Conservation (phyloP, 352 stramenopile genomes). For the Thalassiosira exigua region DNA sequence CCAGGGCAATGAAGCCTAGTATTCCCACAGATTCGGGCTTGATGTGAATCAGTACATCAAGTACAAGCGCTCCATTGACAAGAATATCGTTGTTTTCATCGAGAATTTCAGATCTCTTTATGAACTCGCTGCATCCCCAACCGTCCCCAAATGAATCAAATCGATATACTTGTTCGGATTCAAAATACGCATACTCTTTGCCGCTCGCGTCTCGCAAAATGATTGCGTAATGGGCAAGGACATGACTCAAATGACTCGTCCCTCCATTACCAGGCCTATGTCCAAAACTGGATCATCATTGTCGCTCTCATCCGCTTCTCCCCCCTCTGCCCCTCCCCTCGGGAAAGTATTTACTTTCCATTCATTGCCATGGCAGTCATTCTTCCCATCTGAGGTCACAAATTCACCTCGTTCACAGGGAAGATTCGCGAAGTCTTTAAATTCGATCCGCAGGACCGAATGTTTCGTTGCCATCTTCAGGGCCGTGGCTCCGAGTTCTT, state of each 20-base stretch:
- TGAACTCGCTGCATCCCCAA: not conserved
- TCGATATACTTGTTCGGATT: not conserved
- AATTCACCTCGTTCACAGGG: not conserved
- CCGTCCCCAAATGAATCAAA: not conserved
- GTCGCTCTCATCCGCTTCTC: too few species aligned
- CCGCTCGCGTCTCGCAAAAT: too few species aligned
- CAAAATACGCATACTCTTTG: not conserved
- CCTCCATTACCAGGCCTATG: not conserved
- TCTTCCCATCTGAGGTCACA: not conserved
- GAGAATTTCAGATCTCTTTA: constrained; percentile 4
- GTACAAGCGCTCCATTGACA: constrained; percentile 1
- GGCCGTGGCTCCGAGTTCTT: too few species aligned
- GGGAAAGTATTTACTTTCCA: not conserved
- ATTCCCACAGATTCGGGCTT: not conserved
- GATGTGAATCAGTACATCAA: constrained; percentile 14
- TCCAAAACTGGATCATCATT: too few species aligned
- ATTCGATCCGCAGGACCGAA: not conserved
- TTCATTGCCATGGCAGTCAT: not conserved
- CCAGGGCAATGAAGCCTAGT: too few species aligned
- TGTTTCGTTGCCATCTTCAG: not conserved
- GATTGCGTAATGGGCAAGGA: too few species aligned
- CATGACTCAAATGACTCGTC: not conserved
- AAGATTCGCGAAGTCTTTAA: not conserved
- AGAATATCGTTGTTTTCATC: constrained; percentile 20
- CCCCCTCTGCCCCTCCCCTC: too few species aligned